Evolutionary conservation across 495 filamentous ascomycete genomes (phyloP).

Genomic region (Podospora bellae-mahoneyi): DNA sequence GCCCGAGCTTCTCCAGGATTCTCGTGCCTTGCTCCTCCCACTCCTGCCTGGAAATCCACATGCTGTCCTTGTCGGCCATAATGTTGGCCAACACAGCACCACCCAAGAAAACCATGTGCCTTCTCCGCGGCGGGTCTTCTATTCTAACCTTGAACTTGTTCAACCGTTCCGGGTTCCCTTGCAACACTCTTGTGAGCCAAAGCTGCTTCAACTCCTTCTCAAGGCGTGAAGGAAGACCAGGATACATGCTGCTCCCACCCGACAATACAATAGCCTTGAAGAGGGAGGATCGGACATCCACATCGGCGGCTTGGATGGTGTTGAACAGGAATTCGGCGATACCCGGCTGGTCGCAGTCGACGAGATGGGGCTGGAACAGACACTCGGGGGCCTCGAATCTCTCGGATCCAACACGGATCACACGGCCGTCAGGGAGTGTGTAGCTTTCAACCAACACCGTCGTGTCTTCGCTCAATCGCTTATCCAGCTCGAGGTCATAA

Average conservation of each 20-base stretch:
- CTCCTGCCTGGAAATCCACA: slow-evolving; percentile 97
- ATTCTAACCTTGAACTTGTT: slow-evolving; percentile 99
- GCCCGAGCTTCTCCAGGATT: slow-evolving; percentile 85
- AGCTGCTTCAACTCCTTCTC: slow-evolving; percentile 99
- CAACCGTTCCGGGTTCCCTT: slow-evolving; percentile 85
- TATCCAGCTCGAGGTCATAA: slow-evolving; percentile 95
- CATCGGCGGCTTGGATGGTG: slow-evolving; percentile 92
- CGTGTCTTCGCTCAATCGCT: slow-evolving; percentile 93
- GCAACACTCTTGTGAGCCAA: slow-evolving; percentile 89
- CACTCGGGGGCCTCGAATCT: slow-evolving; percentile 98
- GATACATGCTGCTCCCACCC: slow-evolving; percentile 98
- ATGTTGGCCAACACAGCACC: slow-evolving; percentile 96
- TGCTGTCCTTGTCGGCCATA: slow-evolving; percentile 96
- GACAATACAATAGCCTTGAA: slow-evolving; percentile 98
- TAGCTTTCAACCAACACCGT: slow-evolving; percentile 97
- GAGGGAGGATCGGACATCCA: slow-evolving; percentile 86
- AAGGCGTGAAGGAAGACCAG: slow-evolving; percentile 84
- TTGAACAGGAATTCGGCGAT: slow-evolving; percentile 98
- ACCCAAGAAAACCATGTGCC: slow-evolving; percentile 98
- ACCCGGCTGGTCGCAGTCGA: slow-evolving; percentile 95
- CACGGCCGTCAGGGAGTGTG: slow-evolving; percentile 91
- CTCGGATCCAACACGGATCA: slow-evolving; percentile 92
- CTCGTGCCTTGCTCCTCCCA: slow-evolving; percentile 93
- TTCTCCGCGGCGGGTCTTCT: slow-evolving; percentile 90
- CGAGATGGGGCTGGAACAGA: slow-evolving; percentile 96